phyloP scores from a whole-genome alignment of 495 filamentous ascomycete genomes.

The Gamarada debralockiae region DNA sequence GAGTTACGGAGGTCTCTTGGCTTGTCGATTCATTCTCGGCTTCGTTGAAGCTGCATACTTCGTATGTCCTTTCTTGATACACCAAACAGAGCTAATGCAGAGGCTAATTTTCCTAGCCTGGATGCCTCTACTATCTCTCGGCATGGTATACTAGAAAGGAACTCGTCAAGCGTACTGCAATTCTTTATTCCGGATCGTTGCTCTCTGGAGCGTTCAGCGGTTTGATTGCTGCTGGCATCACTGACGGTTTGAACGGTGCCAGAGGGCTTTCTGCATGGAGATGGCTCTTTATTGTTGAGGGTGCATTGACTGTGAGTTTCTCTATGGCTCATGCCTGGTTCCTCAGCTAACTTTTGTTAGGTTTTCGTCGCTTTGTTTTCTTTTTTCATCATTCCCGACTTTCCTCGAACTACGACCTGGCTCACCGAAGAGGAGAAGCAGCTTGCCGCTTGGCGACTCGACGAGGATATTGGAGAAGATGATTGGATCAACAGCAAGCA shows the following conservation, averaged over 20 bases:
- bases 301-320: constrained; percentile 46
- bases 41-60: constrained; percentile 38
- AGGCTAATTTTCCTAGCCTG: constrained; percentile 30
- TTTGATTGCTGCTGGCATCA: constrained; percentile 39
- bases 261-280: constrained; percentile 45
- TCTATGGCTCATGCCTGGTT: constrained; percentile 33
- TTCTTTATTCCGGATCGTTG: constrained; percentile 20
- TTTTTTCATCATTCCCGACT: constrained; percentile 58
- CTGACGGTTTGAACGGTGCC: constrained; percentile 36
- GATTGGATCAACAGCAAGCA: constrained; percentile 62
- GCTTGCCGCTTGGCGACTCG: constrained; percentile 62
- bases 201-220: constrained; percentile 53
- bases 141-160: constrained; percentile 60
- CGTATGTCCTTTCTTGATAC: constrained; percentile 34
- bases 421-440: constrained; percentile 63
- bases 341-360: constrained; percentile 22
- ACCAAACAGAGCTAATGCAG: constrained; percentile 39
- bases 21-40: constrained; percentile 49
- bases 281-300: constrained; percentile 52
- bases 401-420: constrained; percentile 74
- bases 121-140: constrained; percentile 49
- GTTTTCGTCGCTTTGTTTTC: constrained; percentile 50
- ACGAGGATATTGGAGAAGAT: constrained; percentile 74
- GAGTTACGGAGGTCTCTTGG: constrained; percentile 48
- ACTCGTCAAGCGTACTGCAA: constrained; percentile 49